Conservation (phyloP, 139 green algal species). For the Raphidocelis subcapitata region DNA sequence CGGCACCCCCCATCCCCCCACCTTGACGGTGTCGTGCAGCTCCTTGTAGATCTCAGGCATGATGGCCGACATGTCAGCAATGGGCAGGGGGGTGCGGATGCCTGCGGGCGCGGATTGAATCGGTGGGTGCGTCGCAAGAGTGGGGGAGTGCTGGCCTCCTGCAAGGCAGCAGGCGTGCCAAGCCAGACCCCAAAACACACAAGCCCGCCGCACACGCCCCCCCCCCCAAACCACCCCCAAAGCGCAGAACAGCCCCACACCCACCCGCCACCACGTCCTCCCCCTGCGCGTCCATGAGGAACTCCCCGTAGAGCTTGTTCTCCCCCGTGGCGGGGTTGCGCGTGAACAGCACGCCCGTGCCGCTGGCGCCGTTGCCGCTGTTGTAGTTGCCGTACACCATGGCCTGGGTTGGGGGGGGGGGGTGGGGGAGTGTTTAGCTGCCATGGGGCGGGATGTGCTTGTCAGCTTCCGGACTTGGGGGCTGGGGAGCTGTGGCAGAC, state of each 20-base stretch:
- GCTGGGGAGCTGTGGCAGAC: too few species aligned
- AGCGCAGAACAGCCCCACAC: neutral
- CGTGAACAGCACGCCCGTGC: conserved; percentile 89
- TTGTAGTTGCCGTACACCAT: conserved; percentile 95
- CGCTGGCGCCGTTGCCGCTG: conserved; percentile 74
- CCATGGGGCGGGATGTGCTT: too few species aligned
- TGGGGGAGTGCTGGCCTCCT: too few species aligned
- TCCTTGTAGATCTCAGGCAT: conserved; percentile 79
- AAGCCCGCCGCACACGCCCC: too few species aligned
- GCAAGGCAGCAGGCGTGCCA: too few species aligned
- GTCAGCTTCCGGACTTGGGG: too few species aligned
- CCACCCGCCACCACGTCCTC: conserved; percentile 87
- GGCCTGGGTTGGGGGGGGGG: conserved; percentile 8
- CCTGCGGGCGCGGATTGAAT: conserved; percentile 38
- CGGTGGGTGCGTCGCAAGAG: too few species aligned
- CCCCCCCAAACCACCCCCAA: too few species aligned
- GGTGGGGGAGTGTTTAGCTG: too few species aligned
- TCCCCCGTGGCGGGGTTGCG: conserved; percentile 75
- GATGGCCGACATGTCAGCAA: conserved; percentile 63
- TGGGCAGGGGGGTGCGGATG: conserved; percentile 81
- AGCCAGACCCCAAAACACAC: too few species aligned
- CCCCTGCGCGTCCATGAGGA: conserved; percentile 85
- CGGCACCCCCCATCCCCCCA: too few species aligned
- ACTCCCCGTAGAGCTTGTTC: conserved; percentile 84
- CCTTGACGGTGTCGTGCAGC: conserved; percentile 64